Evolutionary conservation across 2,329 filamentous ascomycete species (phyloP), one percentile per base, ranked within the genome.

Genomic region (Ascochyta rabiei): DNA sequence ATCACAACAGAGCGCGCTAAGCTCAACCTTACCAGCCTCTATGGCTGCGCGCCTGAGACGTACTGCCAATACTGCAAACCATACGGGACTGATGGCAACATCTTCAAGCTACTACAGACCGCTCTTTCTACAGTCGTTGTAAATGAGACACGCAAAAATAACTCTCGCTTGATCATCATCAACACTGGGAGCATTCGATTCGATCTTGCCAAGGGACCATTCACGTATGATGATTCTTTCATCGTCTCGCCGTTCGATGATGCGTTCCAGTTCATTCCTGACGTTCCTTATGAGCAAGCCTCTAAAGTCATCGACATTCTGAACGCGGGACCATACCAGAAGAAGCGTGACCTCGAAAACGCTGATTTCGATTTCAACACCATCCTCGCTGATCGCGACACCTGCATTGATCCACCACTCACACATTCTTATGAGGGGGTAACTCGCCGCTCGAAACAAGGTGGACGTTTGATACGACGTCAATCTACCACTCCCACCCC

Each of bases 101-200:
- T 87, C 64, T 87, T 82, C 68, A 76, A 76, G 18, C 74, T 86
- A 8, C 72, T 86, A 2, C 66, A 78, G 8, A 79, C 77, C 0
- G 84, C 84, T 3, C 71, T 86, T 8, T 74, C 81, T 6, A 76
- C 76, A 0, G 74, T 79, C 1, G 81, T 88, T 2, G 74, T 85
- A 28, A 86, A 83, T 59, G 62, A 80, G 37, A 76, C 77, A 15
- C 78, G 82, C n/a, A 74, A 76, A 34, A 73, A 80, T 49, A 79
- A 74, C 23, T 75, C 84, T 1, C 80, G 85, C 26, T 75, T 87
- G 39, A 80, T 87, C 55, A 78, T 87, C 57, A 79, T 81, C 56
- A 88, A 88, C 70, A 86, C 84, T 0, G 85, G 85, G 23, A 79
- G 77, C 28, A 78, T 88, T 21, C 82, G 85, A 2, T 88, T 87